Base-by-base conservation (phyloP, 345 rosid genomes). In the Eucalyptus curtisii region DNA sequence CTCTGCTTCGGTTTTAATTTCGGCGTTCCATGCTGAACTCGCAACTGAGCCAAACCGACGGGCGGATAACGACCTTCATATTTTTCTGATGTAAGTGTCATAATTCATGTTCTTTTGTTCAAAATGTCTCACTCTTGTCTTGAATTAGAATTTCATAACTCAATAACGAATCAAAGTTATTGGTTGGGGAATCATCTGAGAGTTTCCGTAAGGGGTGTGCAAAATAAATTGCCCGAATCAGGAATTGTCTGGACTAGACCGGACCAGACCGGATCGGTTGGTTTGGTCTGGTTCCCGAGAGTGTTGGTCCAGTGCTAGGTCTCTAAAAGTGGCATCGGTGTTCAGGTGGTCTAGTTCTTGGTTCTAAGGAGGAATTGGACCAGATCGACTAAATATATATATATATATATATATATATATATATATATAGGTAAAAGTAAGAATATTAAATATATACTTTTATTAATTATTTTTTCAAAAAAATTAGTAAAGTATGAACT, bases 231-330 rank as follows among this genome's bases (percentile, higher is more conserved):
- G 0, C 4, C 0, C 0, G 0, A 20, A 52, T 52, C 1, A 0
- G 0, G 25, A 52, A 52, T 52, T 52, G 25, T 10, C 0, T 19
- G 0, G 55, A 52, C 0, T 0, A 2, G 10, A 52, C 0, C 0
- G 1, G 24, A 19, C 10, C 47, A 1, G 47, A 44, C 2, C 24
- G 0, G 10, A 52, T 1, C 0, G 0, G 10, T 3, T 20, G 25
- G 2, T 52, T 52, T 52, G 25, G 0, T 52, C 0, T 3, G 5
- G 10, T 20, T 52, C 10, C 0, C 1, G 0, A 3, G 10, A 52
- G 1, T 52, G 4, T 7, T 0, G 10, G 10, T 52, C 0, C 0
- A 2, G 2, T 52, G 0, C 57, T 20, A 0, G 0, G 0, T 52
- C 24, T 52, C 57, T 52, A 19, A 52, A 52, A 19, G 25, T 20